phyloP scores from a whole-genome alignment of 768 basidiomycete genomes.

The Boletus coccyginus region DNA sequence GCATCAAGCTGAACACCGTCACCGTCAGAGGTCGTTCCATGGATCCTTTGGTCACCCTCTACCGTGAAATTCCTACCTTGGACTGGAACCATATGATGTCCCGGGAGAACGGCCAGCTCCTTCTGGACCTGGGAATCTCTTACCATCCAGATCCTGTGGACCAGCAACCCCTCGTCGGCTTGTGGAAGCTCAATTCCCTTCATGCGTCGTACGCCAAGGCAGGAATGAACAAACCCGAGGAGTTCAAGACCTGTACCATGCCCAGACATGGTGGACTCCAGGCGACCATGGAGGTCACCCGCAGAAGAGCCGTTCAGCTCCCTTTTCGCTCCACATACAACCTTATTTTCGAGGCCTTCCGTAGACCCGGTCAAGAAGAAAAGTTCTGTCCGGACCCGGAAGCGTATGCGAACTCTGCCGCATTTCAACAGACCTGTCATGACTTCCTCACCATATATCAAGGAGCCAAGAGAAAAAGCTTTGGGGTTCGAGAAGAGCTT shows the following conservation, averaged over 20 bases:
- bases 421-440: slow-evolving; percentile 1
- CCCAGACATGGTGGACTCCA: slow-evolving; percentile 5
- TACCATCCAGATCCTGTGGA: slow-evolving; percentile 2
- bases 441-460: background rate
- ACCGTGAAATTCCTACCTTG: slow-evolving; percentile 7
- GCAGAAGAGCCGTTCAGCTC: background rate
- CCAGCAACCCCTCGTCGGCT: background rate
- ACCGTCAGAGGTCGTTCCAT: background rate
- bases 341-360: slow-evolving; percentile 3
- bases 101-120: slow-evolving; percentile 1
- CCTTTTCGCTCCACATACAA: background rate
- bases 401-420: background rate
- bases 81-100: slow-evolving; percentile 12
- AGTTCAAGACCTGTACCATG: slow-evolving; percentile 10
- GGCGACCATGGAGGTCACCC: background rate
- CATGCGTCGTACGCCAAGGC: slow-evolving; percentile 5
- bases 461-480: background rate
- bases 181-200: slow-evolving; percentile 11
- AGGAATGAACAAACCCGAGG: slow-evolving; percentile 4
- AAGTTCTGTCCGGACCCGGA: slow-evolving; percentile 3
- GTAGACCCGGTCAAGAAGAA: background rate
- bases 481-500: slow-evolving; percentile 1
- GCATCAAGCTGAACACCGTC: background rate
- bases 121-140: slow-evolving; percentile 8
- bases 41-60: slow-evolving; percentile 4